These are phyloP conservation scores for Corynascus novoguineensis DNA, from an alignment of 495 filamentous ascomycete species.

Conservation along the genomic window DNA sequence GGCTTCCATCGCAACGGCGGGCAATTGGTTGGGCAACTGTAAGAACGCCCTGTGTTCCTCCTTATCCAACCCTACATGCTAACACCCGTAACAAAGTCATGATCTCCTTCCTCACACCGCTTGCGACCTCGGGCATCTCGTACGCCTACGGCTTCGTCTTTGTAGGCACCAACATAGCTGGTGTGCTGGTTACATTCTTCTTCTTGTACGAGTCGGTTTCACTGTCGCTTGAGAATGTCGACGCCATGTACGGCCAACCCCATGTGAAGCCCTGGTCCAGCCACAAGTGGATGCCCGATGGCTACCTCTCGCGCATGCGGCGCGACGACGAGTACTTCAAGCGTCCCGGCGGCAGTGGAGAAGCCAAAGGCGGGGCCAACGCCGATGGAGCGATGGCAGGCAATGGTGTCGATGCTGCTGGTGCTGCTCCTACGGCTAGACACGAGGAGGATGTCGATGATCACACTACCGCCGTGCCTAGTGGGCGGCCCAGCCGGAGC, in stretches of 20 bases:
- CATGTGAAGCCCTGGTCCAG: slow-evolving; percentile 63
- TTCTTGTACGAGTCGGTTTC: slow-evolving; percentile 69
- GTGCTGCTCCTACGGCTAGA: not conserved
- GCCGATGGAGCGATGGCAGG: too few relatives aligned
- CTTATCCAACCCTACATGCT: too few relatives aligned
- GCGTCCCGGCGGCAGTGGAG: too few relatives aligned
- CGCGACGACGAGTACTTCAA: slow-evolving; percentile 23
- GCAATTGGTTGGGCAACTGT: slow-evolving; percentile 78
- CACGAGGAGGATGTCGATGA: slow-evolving; percentile 10
- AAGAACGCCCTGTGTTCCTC: not conserved
- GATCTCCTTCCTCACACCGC: slow-evolving; percentile 78
- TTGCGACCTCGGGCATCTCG: slow-evolving; percentile 62
- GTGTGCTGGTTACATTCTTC: slow-evolving; percentile 64
- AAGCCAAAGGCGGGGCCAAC: too few relatives aligned
- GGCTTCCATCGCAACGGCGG: slow-evolving; percentile 66
- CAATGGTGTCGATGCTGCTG: not conserved
- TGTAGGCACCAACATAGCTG: slow-evolving; percentile 61
- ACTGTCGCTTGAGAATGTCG: slow-evolving; percentile 64
- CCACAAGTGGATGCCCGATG: slow-evolving; percentile 53
- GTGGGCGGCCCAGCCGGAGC: slow-evolving; percentile 14
- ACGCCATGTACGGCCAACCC: slow-evolving; percentile 65
- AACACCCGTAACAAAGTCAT: slow-evolving; percentile 42
- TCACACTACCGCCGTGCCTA: slow-evolving; percentile 13
- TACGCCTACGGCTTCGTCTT: slow-evolving; percentile 80
- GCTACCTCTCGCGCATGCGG: slow-evolving; percentile 28